phyloP scores from a whole-genome alignment of 306 rosid species.

The Hippophae rhamnoides region DNA sequence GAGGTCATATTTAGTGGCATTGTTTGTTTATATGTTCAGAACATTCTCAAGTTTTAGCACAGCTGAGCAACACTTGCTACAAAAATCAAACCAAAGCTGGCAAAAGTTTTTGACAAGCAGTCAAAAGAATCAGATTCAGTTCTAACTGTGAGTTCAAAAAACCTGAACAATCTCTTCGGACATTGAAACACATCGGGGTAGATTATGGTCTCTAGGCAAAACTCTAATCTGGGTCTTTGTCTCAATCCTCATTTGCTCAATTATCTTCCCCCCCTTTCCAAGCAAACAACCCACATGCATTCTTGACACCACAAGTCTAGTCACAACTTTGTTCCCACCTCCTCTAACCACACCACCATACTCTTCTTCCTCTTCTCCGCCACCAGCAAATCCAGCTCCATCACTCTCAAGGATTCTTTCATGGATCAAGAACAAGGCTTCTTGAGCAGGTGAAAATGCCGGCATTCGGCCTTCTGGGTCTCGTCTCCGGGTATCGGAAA shows the following conservation, averaged over 20 bases:
- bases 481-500: constrained; percentile 88
- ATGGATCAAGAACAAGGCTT: constrained; percentile 76
- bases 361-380: constrained; percentile 61
- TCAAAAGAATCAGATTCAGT: constrained; percentile 19
- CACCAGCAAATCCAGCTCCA: constrained; percentile 36
- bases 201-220: constrained; percentile 85
- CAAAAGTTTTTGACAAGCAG: constrained; percentile 28
- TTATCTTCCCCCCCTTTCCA: constrained; percentile 97
- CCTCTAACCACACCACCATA: constrained; percentile 28
- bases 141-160: constrained; percentile 22
- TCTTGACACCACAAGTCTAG: constrained; percentile 88
- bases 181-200: constrained; percentile 92
- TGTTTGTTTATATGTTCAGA: constrained; percentile 6
- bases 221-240: constrained; percentile 96
- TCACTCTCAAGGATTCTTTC: constrained; percentile 86
- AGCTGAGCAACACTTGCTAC: not conserved
- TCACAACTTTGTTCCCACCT: constrained; percentile 51
- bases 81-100: not conserved
- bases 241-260: constrained; percentile 97
- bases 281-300: constrained; percentile 95
- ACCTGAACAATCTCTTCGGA: constrained; percentile 99
- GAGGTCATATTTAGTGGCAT: constrained; percentile 7
- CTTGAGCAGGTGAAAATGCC: constrained; percentile 92
- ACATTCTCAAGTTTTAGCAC: constrained; percentile 11
- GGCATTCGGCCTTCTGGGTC: constrained; percentile 96